phyloP scores from a whole-genome alignment of 768 basidiomycete species.

The Pisolithus orientalis region DNA sequence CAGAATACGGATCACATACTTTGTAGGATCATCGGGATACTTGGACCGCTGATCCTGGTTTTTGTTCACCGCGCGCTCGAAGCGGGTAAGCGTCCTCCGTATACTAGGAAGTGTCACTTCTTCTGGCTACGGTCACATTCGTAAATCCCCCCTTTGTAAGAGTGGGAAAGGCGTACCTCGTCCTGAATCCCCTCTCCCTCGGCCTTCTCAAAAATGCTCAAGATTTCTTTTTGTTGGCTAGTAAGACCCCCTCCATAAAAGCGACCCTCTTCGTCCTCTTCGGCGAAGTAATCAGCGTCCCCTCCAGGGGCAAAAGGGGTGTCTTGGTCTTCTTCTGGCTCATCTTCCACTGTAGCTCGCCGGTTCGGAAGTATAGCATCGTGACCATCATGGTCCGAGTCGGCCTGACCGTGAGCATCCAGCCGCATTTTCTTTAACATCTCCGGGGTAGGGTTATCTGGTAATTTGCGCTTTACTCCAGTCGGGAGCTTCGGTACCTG shows the following conservation, averaged over 20 bases:
- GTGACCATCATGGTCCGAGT: slow-evolving; percentile 2
- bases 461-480: slow-evolving; percentile 66
- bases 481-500: slow-evolving; percentile 65
- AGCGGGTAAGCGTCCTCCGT: slow-evolving; percentile 65
- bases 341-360: slow-evolving; percentile 57
- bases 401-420: slow-evolving; percentile 30
- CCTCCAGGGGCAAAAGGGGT: slow-evolving; percentile 71
- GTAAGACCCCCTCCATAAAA: slow-evolving; percentile 95
- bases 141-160: neutral
- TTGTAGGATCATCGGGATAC: slow-evolving; percentile 86
- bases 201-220: slow-evolving; percentile 87
- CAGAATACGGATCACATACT: slow-evolving; percentile 40
- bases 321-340: slow-evolving; percentile 26
- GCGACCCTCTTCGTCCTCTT: slow-evolving; percentile 88
- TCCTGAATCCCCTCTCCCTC: slow-evolving; percentile 57
- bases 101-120: slow-evolving; percentile 65
- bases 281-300: slow-evolving; percentile 85
- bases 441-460: slow-evolving; percentile 73
- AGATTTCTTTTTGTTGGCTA: slow-evolving; percentile 87
- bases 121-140: slow-evolving; percentile 41
- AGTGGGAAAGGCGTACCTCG: slow-evolving; percentile 46
- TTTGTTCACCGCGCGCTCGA: slow-evolving; percentile 88
- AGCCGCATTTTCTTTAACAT: slow-evolving; percentile 75
- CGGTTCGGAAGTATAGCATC: slow-evolving; percentile 18
- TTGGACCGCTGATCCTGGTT: slow-evolving; percentile 97